These are phyloP conservation scores for Fusarium cicatricum DNA, from an alignment of 2,329 filamentous ascomycete genomes.

Conservation along the genomic window DNA sequence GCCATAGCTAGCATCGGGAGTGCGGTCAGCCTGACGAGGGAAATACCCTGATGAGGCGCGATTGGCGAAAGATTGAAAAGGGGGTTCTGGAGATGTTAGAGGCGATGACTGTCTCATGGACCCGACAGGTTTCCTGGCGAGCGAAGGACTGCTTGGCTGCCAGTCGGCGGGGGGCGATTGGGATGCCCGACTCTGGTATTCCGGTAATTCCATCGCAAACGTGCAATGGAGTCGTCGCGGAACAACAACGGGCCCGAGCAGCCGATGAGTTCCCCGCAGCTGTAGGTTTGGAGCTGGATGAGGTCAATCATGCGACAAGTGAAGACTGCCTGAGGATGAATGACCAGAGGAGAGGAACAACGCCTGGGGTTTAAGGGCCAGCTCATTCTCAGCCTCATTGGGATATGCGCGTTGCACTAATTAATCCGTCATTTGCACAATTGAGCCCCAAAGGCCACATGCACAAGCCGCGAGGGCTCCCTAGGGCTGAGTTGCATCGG, in stretches of 20 bases:
- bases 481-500: conserved; percentile 5
- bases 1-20: conserved; percentile 25
- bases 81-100: conserved; percentile 19
- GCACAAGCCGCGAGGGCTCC: neutral
- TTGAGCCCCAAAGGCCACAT: conserved; percentile 1
- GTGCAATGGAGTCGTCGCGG: neutral
- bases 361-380: neutral
- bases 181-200: conserved; percentile 15
- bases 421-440: neutral
- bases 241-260: conserved; percentile 15
- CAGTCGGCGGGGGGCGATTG: conserved; percentile 24
- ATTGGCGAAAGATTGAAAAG: conserved; percentile 16
- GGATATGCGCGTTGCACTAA: neutral
- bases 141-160: conserved; percentile 29
- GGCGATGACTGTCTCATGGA: conserved; percentile 10
- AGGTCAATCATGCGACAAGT: neutral
- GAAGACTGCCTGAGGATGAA: neutral
- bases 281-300: neutral
- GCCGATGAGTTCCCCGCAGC: conserved; percentile 32
- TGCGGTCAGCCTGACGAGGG: conserved; percentile 16
- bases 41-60: conserved; percentile 16
- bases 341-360: too few relatives aligned
- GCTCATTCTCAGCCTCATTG: conserved; percentile 23
- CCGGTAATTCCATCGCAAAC: conserved; percentile 31
- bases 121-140: conserved; percentile 27